phyloP scores from a whole-genome alignment of 139 green algal species.

The Raphidocelis subcapitata region DNA sequence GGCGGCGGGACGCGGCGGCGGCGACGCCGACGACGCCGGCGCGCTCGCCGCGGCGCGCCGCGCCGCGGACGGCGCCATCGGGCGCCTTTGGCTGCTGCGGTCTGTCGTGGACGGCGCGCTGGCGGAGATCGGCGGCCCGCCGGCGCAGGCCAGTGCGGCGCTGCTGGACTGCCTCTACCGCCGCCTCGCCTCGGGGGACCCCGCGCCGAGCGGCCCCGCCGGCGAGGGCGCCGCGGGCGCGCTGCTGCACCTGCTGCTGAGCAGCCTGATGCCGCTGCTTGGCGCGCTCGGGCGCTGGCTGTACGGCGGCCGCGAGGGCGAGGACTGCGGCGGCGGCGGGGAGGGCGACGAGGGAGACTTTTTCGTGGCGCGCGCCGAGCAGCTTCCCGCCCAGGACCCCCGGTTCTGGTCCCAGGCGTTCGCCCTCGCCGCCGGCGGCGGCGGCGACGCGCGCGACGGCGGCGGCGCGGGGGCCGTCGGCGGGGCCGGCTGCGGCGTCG shows the following conservation, averaged over 20 bases:
- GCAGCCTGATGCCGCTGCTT: slow-evolving; percentile 29
- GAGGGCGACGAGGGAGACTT: neutral
- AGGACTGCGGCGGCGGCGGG: neutral
- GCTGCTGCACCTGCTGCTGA: slow-evolving; percentile 20
- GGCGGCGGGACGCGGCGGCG: neutral
- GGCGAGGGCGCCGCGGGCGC: slow-evolving; percentile 1
- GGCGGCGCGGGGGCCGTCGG: neutral
- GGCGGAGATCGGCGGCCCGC: slow-evolving; percentile 9
- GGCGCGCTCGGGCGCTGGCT: slow-evolving; percentile 37
- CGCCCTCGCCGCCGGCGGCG: no score
- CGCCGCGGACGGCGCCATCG: neutral
- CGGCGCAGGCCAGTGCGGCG: slow-evolving; percentile 18
- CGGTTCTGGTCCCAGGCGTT: no score
- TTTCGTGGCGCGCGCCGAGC: neutral
- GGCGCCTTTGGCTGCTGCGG: slow-evolving; percentile 12
- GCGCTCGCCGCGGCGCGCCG: neutral
- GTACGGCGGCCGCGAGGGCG: slow-evolving; percentile 25
- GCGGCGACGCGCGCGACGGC: neutral
- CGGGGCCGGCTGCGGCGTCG: neutral
- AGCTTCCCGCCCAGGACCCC: no score
- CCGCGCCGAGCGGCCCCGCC: neutral
- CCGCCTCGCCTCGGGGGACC: slow-evolving; percentile 7
- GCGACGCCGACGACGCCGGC: neutral
- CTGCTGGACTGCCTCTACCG: slow-evolving; percentile 31
- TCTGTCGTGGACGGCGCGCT: neutral